phyloP scores from a whole-genome alignment of 2,329 filamentous ascomycete species.

The Paecilomyces sp. region DNA sequence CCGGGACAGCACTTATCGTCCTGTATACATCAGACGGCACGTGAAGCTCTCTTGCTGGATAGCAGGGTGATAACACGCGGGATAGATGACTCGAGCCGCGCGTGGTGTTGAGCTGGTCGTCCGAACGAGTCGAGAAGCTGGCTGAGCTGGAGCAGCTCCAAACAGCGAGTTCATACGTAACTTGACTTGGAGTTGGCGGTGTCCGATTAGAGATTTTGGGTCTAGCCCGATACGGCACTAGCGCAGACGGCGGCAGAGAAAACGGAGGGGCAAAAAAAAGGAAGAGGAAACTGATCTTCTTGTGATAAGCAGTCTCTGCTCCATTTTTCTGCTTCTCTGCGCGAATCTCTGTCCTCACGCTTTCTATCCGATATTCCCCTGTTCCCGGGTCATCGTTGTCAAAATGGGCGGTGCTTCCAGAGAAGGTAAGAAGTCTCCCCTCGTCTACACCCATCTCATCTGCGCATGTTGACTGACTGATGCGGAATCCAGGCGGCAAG shows the following conservation, averaged over 20 bases:
- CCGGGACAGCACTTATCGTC: conserved; percentile 8
- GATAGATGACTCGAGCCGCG: neutral
- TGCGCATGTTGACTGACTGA: neutral
- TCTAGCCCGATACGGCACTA: conserved; percentile 8
- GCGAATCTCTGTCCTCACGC: conserved; percentile 6
- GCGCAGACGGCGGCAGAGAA: neutral
- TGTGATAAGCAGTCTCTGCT: conserved; percentile 15
- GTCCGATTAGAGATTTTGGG: conserved; percentile 9
- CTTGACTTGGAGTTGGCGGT: neutral
- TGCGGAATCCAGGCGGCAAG: conserved; percentile 59
- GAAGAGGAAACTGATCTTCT: conserved; percentile 10
- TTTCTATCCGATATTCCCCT: neutral
- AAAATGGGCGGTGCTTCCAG: conserved; percentile 60
- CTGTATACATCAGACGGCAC: neutral
- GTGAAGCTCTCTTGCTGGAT: neutral
- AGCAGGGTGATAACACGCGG: neutral
- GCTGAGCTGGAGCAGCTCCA: neutral
- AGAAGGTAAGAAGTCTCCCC: conserved; percentile 47
- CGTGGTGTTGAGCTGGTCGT: neutral
- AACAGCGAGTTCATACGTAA: neutral
- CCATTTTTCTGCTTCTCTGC: conserved; percentile 9
- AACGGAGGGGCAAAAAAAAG: conserved; percentile 18
- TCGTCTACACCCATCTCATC: neutral
- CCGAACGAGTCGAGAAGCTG: neutral
- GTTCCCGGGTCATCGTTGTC: neutral